Evolutionary conservation across 768 basidiomycete species (phyloP).

Genomic region (Podaxis sp.): DNA sequence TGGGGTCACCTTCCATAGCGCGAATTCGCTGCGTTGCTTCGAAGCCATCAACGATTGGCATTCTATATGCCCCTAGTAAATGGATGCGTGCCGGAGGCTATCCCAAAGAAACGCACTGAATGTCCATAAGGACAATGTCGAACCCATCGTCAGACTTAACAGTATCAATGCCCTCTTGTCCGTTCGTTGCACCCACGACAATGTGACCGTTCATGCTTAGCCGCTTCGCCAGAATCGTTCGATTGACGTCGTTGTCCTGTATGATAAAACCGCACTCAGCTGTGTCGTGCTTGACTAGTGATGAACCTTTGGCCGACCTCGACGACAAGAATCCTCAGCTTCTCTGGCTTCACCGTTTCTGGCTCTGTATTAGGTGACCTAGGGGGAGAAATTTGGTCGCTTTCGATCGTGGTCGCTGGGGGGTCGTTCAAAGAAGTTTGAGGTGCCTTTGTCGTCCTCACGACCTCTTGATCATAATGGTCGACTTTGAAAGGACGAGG

Average conservation of each 20-base stretch:
- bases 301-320: constrained; percentile 44
- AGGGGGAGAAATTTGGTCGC: neutral
- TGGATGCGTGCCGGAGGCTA: neutral
- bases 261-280: neutral
- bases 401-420: neutral
- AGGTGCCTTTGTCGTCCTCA: neutral
- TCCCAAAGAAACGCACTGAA: constrained; percentile 50
- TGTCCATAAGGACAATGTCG: constrained; percentile 81
- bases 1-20: constrained; percentile 41
- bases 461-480: constrained; percentile 18
- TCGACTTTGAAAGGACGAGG: constrained; percentile 37
- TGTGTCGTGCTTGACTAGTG: neutral
- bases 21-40: constrained; percentile 69
- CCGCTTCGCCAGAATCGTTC: constrained; percentile 65
- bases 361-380: neutral
- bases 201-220: constrained; percentile 63
- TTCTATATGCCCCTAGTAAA: constrained; percentile 37
- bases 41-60: constrained; percentile 79
- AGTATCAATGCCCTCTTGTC: constrained; percentile 69
- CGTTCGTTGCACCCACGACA: constrained; percentile 67
- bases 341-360: constrained; percentile 15
- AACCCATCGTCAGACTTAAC: constrained; percentile 57
- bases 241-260: constrained; percentile 77
- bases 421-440: neutral
- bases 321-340: constrained; percentile 57